Evolutionary conservation across 257 asterid genomes (phyloP).

Genomic region (Solanum clarkiae): DNA sequence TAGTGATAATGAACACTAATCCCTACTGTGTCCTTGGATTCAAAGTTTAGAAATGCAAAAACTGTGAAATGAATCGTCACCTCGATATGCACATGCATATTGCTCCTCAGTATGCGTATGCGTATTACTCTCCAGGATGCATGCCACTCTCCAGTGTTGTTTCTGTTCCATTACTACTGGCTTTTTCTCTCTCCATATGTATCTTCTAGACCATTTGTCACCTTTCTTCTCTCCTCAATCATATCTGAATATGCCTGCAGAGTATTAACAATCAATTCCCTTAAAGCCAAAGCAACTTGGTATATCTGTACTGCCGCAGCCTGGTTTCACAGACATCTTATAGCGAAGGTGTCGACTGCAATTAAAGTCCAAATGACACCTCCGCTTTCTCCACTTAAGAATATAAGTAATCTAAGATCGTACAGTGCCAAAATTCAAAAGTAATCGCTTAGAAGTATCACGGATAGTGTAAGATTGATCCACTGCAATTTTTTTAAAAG

Average conservation of each 20-base stretch:
- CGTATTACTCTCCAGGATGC: neutral
- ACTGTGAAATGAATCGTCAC: neutral
- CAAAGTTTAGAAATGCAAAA: neutral
- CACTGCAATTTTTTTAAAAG: neutral
- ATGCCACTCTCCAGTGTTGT: neutral
- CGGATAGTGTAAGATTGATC: neutral
- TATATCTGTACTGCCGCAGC: neutral
- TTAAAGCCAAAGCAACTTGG: neutral
- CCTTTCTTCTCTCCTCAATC: slow-evolving; percentile 65
- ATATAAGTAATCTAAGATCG: neutral
- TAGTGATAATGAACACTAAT: neutral
- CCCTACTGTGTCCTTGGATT: neutral
- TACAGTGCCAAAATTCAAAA: neutral
- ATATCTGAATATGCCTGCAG: slow-evolving; percentile 55
- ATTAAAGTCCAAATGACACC: neutral
- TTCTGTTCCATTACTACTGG: neutral
- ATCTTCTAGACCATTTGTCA: slow-evolving; percentile 65
- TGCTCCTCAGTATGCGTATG: neutral
- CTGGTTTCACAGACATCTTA: neutral
- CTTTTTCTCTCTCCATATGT: slow-evolving; percentile 46
- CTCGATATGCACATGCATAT: neutral
- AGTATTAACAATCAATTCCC: no score
- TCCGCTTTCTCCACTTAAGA: neutral
- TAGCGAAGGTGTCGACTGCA: neutral
- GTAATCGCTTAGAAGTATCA: neutral